phyloP scores from a whole-genome alignment of 257 asterid genomes.

The Rubia yunnanensis region DNA sequence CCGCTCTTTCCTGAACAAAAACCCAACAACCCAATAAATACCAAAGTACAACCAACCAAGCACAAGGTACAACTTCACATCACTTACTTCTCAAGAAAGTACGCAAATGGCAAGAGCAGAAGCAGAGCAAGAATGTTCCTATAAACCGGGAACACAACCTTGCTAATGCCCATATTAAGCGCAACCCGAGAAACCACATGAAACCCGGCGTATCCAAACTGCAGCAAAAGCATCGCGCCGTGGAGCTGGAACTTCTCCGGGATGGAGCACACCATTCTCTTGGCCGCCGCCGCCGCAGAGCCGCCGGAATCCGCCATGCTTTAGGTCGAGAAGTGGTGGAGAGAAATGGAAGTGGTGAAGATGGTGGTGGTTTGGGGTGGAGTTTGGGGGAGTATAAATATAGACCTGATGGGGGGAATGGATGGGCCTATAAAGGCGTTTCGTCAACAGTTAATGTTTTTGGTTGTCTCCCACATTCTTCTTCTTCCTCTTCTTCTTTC shows the following conservation, averaged over 20 bases:
- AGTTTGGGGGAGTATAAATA: slow-evolving; percentile 61
- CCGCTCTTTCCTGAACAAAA: slow-evolving; percentile 71
- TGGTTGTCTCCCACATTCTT: slow-evolving; percentile 65
- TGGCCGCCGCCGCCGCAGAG: slow-evolving; percentile 21
- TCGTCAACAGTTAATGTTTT: slow-evolving; percentile 39
- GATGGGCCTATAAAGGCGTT: slow-evolving; percentile 25
- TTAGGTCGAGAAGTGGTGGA: background rate
- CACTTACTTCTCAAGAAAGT: slow-evolving; percentile 80
- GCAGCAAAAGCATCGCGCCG: slow-evolving; percentile 77
- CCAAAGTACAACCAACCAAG: background rate
- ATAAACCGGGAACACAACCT: slow-evolving; percentile 87
- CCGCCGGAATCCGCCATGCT: slow-evolving; percentile 62
- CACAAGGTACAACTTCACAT: background rate
- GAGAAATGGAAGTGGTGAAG: background rate
- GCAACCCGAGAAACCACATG: slow-evolving; percentile 92
- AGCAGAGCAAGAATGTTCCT: slow-evolving; percentile 87
- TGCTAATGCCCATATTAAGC: slow-evolving; percentile 99
- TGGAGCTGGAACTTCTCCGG: slow-evolving; percentile 89
- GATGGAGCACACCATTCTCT: slow-evolving; percentile 50
- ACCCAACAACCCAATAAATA: background rate
- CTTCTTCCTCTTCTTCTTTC: slow-evolving; percentile 4
- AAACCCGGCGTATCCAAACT: slow-evolving; percentile 95
- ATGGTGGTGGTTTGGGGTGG: slow-evolving; percentile 26
- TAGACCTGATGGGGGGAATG: slow-evolving; percentile 18
- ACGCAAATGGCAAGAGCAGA: slow-evolving; percentile 90